Conservation (phyloP, 306 rosid genomes). For the Medicago lupulina region DNA sequence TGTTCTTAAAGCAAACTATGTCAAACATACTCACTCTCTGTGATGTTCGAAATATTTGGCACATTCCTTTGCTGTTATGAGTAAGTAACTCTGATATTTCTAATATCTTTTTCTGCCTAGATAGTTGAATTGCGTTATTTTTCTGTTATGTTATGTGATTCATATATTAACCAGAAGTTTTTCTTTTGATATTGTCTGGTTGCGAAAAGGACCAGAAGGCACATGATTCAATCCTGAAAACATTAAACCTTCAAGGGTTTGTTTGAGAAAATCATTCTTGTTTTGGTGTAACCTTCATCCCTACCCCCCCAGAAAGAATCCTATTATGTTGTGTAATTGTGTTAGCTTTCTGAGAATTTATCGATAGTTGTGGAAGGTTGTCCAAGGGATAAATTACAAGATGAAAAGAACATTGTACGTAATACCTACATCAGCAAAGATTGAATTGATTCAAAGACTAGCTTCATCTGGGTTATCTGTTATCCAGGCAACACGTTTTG, state of each 20-base stretch:
- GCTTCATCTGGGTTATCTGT: no score
- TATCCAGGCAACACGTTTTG: no score
- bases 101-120: background rate
- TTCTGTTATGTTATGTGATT: slow-evolving; percentile 10
- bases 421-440: no score
- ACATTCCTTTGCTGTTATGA: slow-evolving; percentile 94
- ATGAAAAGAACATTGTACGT: no score
- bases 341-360: no score
- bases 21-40: slow-evolving; percentile 74
- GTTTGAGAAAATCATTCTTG: slow-evolving; percentile 49
- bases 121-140: background rate
- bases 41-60: slow-evolving; percentile 97
- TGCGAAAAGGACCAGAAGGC: slow-evolving; percentile 79
- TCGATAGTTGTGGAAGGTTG: no score
- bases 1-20: slow-evolving; percentile 28
- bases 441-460: no score
- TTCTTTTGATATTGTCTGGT: slow-evolving; percentile 30
- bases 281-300: slow-evolving; percentile 27
- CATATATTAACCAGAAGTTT: slow-evolving; percentile 24
- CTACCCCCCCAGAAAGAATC: background rate
- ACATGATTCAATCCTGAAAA: slow-evolving; percentile 76
- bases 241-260: slow-evolving; percentile 65
- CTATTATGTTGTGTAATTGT: no score
- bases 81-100: slow-evolving; percentile 42
- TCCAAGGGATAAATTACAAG: no score